A percentile compares a stretch with the other conserved stretches of the same genome.
Conservation (phyloP, 176 grass and related monocot species). For the Aegilops speltoides region DNA sequence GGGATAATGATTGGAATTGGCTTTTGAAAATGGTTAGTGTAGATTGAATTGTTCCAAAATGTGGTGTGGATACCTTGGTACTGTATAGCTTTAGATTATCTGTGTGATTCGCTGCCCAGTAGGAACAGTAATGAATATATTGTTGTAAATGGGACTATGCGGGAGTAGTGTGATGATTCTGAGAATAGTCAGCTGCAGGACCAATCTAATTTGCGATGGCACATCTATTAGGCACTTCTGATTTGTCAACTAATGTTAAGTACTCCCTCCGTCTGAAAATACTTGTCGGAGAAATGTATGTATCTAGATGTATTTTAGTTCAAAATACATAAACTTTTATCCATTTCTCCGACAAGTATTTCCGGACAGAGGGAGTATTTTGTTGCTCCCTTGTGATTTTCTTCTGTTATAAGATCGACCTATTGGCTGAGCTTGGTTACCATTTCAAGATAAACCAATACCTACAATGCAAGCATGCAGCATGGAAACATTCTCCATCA, state of each 20-base stretch:
- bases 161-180: background rate
- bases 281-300: too few relatives aligned
- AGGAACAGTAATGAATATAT: background rate
- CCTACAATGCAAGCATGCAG: slow-evolving; percentile 7
- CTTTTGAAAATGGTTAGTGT: background rate
- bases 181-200: background rate
- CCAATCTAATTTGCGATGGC: background rate
- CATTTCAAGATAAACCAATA: slow-evolving; percentile 21
- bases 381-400: background rate
- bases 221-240: background rate
- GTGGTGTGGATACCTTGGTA: background rate
- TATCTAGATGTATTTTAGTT: too few relatives aligned
- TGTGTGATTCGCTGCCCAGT: background rate
- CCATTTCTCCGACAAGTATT: too few relatives aligned
- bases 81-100: background rate
- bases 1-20: background rate
- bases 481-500: background rate
- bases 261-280: too few relatives aligned
- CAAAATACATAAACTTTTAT: too few relatives aligned
- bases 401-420: background rate
- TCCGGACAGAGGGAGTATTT: background rate
- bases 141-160: background rate
- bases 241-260: background rate
- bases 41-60: background rate
- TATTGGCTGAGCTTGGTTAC: background rate